These are phyloP conservation scores for Starmerella floris DNA, from an alignment of 805 yeast species.

Conservation along the genomic window DNA sequence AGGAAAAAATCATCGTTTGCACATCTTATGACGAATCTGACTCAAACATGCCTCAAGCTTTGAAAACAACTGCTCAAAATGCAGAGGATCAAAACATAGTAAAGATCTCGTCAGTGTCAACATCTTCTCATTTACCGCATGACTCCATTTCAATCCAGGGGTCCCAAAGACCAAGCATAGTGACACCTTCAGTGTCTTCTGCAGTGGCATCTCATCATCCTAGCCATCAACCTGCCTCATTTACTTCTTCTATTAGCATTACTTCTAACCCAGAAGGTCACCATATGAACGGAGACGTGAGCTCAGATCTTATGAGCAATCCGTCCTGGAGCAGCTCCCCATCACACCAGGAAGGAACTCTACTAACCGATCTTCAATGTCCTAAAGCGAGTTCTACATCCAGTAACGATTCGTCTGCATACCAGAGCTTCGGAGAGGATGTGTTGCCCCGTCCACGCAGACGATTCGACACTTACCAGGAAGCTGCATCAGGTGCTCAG, in stretches of 20 bases:
- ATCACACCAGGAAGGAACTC: background rate
- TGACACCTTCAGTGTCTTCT: background rate
- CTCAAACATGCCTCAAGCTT: background rate
- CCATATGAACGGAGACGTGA: background rate
- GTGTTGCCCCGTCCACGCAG: slow-evolving; percentile 2
- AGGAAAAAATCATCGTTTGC: slow-evolving; percentile 1
- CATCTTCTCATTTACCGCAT: background rate
- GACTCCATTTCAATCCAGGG: background rate
- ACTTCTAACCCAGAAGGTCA: too few species aligned
- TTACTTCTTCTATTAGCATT: background rate
- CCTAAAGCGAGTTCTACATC: background rate
- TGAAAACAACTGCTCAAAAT: background rate
- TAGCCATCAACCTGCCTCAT: background rate
- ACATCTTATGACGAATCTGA: background rate
- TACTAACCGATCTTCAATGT: background rate
- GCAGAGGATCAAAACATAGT: too few species aligned
- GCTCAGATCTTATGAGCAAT: too few species aligned
- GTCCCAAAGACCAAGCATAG: background rate
- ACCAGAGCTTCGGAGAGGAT: background rate
- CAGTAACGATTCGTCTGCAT: background rate
- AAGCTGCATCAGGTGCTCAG: slow-evolving; percentile 2
- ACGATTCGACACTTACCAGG: slow-evolving; percentile 2
- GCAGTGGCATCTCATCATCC: background rate
- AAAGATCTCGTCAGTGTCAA: too few species aligned
- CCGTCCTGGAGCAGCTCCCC: background rate